Conservation (phyloP, 345 rosid species). For the Pistacia atlantica region DNA sequence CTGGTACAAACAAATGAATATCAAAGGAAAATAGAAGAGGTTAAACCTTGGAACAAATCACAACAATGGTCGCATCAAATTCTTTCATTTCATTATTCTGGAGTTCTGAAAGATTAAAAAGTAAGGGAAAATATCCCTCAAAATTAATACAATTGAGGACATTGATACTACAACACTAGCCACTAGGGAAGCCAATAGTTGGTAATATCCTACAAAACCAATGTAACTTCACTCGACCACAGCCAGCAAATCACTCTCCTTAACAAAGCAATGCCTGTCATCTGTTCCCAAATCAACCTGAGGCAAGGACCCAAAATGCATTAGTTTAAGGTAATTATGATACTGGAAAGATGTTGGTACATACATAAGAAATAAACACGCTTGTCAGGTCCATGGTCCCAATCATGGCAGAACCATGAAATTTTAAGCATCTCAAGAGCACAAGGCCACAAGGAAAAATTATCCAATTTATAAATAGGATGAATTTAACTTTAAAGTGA, state of each 20-base stretch:
- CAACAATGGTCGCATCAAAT: background rate
- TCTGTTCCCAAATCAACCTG: constrained; percentile 83
- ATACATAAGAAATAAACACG: too few relatives aligned
- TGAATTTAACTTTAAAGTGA: background rate
- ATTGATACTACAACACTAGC: background rate
- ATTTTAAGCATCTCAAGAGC: too few relatives aligned
- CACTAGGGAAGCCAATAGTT: background rate
- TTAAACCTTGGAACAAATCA: too few relatives aligned
- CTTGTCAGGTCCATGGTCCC: too few relatives aligned
- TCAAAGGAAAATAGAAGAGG: too few relatives aligned
- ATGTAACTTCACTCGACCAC: constrained; percentile 57
- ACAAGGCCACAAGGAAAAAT: background rate
- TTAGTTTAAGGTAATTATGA: background rate
- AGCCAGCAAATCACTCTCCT: constrained; percentile 82
- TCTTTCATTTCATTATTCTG: background rate
- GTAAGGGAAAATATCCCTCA: background rate
- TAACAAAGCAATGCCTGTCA: constrained; percentile 74
- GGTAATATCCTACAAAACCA: too few relatives aligned
- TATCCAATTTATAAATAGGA: background rate
- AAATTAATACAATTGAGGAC: background rate
- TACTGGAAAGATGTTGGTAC: too few relatives aligned
- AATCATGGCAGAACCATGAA: too few relatives aligned
- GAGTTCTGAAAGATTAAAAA: background rate
- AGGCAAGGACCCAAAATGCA: background rate
- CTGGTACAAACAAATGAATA: too few relatives aligned